Evolutionary conservation across 495 filamentous ascomycete genomes (phyloP), one percentile per base, ranked within the genome.

Genomic region (Aspergillus nidulans): DNA sequence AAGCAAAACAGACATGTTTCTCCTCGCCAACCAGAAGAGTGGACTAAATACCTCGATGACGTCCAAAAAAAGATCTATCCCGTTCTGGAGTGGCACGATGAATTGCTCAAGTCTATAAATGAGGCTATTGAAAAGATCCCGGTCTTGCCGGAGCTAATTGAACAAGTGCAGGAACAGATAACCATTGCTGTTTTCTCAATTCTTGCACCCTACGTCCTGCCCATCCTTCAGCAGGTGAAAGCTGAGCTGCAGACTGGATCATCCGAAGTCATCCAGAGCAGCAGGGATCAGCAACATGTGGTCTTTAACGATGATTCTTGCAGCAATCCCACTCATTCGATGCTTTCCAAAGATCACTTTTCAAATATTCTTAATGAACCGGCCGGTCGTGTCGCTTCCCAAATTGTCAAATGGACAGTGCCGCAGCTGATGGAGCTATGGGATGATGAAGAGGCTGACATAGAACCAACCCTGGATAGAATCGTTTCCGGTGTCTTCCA

Each of bases 321-420:
- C 46, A 81, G 82, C 19, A 85, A 96, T 63, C 91, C 91, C 7
- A 96, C 91, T 9, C 91, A 96, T 68, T 91, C 87, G n/a, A 96
- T 96, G 91, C 80, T 96, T 18, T 89, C 88, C 40, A 96, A 96
- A 75, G 91, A 95, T 61, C 91, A 96, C 65, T 96, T 95, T 67
- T 85, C 85, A 42, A 90, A 91, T 62, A 72, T 91, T 19, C 83
- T 96, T 47, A 96, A 96, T 65, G 90, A 95, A 66, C 83, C 90
- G 21, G 91, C 90, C 15, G 91, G 91, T 26, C 87, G 85, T 56
- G 79, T 91, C 54, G 91, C 91, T 24, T 87, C 84, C 38, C 79
- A 84, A 61, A 77, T 91, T 16, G 68, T 96, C 47, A 81, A 83
- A 49, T 96, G 89, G 87, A 83, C 84, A 10, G 88, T 95, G 34